These are phyloP conservation scores for Coemansia sp. DNA, from an alignment of 192 early-diverging fungal species.

Conservation along the genomic window DNA sequence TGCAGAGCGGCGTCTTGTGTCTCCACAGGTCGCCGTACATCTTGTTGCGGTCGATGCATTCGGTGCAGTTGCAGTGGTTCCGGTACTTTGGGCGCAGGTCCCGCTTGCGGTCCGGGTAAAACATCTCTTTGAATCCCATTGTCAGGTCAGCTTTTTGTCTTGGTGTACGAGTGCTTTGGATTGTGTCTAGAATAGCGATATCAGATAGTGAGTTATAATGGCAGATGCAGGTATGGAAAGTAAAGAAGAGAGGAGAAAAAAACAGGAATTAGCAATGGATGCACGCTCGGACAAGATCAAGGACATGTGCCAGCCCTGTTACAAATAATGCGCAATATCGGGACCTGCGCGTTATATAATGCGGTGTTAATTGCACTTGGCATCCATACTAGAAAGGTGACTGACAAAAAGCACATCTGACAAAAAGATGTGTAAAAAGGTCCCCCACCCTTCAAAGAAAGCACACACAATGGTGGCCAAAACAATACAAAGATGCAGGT, in stretches of 20 bases:
- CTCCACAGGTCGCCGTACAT: conserved; percentile 45
- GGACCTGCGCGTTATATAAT: neutral
- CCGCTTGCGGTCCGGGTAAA: conserved; percentile 40
- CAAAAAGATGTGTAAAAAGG: neutral
- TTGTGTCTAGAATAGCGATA: neutral
- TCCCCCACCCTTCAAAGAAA: neutral
- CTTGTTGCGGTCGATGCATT: conserved; percentile 21
- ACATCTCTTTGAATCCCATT: conserved; percentile 39
- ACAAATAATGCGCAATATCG: neutral
- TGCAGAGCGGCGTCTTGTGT: conserved; percentile 41
- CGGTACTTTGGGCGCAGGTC: conserved; percentile 35
- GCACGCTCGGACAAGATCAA: neutral
- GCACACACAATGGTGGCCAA: no score
- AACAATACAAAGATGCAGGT: no score
- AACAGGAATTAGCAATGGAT: neutral
- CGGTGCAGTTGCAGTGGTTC: conserved; percentile 42
- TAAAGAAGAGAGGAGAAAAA: neutral
- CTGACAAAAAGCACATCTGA: neutral
- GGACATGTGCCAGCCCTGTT: neutral
- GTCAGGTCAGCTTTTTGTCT: neutral
- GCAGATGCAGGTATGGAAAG: neutral
- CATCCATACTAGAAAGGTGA: neutral
- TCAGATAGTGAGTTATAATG: neutral
- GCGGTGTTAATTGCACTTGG: neutral
- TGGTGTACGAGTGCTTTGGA: no score